Evolutionary conservation across 208 protist genomes (phyloP), one percentile per base, ranked within the genome.

Genomic region (Dictyostelium gargantuum): DNA sequence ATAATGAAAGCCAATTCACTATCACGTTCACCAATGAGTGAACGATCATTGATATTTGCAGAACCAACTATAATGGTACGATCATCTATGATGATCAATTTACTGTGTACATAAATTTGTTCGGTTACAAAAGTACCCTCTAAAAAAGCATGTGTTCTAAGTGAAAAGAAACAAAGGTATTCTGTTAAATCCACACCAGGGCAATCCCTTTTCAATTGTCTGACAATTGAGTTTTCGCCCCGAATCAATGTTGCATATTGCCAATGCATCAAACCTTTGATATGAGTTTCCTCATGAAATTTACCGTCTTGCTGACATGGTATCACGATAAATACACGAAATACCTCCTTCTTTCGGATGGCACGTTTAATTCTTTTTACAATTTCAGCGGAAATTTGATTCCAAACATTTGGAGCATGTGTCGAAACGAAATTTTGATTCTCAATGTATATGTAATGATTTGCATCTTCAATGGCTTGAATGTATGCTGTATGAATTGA

Each of bases 381-480:
- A 74, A 95, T 91, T 26, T 84, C 94, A n/a, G 29, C 29, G 6
- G 42, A 56, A 19, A 95, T 94, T 61, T 81, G 79, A 48, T 95
- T 95, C 35, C 58, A 73, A 42, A 94, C 74, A 38, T 56, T 61
- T 48, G 80, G 80, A 6, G 76, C 82, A 68, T 74, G 80, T 15
- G 86, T 84, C 11, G 61, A 91, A 6, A 94, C 74, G 85, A 95
- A 95, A 79, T 93, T 93, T 58, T 96, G 94, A 75, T 96, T 94
- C 32, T 96, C 93, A 54, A 96, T 96, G 48, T 96, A 96, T 6
- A 96, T 94, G 32, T 93, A 96, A 52, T 95, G 93, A 48, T 95
- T 56, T 1, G 93, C 76, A 23, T 84, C 46, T 42, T 91, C 58
- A 26, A 96, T 96, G 13, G 85, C 76, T 44, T 91, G 75, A 32